These are phyloP conservation scores for Penicillium ochrochloron DNA, from an alignment of 495 filamentous ascomycete genomes.

Conservation along the genomic window DNA sequence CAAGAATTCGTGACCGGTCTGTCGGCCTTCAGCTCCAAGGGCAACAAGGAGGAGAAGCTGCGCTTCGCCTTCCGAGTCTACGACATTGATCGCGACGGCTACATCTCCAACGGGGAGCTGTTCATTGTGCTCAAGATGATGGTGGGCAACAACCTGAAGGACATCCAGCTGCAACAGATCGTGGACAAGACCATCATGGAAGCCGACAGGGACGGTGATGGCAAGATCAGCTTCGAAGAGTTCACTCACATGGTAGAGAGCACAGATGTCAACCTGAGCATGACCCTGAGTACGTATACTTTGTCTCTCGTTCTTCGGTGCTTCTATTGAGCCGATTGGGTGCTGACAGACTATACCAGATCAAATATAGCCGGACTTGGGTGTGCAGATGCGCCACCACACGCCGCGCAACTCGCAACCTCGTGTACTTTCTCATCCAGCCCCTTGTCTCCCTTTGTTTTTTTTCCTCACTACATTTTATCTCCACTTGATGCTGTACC, in stretches of 20 bases:
- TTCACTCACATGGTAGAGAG: constrained; percentile 99
- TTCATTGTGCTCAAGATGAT: constrained; percentile 99
- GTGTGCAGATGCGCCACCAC: not conserved
- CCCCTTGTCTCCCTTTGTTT: constrained; percentile 5
- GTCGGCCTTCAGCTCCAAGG: constrained; percentile 94
- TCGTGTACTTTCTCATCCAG: not conserved
- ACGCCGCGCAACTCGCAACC: not conserved
- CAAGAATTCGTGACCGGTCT: constrained; percentile 98
- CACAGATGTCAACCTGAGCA: constrained; percentile 96
- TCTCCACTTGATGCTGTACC: constrained; percentile 9
- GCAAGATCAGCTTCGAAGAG: constrained; percentile 99
- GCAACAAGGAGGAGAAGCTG: constrained; percentile 98
- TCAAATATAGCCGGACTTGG: constrained; percentile 35
- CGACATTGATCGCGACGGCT: constrained; percentile 98
- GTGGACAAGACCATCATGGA: constrained; percentile 99
- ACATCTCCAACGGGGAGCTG: constrained; percentile 97
- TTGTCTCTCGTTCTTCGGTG: not conserved
- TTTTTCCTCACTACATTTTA: constrained; percentile 2
- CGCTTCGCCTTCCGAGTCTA: constrained; percentile 99
- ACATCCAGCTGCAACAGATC: constrained; percentile 91
- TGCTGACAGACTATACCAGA: constrained; percentile 35
- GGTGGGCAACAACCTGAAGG: constrained; percentile 99
- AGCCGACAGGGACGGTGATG: constrained; percentile 92
- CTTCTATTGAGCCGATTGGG: constrained; percentile 9
- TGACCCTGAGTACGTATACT: constrained; percentile 82